Conservation (phyloP, 176 grass and related monocot genomes). For the Carex cristatella region DNA sequence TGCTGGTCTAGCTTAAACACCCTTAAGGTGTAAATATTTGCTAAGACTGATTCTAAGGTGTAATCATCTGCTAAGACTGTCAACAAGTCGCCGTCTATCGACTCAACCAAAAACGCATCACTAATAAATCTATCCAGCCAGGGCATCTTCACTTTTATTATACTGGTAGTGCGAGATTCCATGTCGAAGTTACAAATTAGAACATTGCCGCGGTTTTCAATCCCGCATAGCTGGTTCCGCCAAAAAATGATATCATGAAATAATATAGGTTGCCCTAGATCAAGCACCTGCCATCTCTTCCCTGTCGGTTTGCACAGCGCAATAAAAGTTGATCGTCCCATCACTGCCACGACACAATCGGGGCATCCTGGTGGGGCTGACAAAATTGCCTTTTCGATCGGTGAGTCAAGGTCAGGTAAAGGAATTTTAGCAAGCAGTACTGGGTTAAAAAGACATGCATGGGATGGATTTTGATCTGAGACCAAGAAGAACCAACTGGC, state of each 20-base stretch:
- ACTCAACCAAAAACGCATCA: not conserved
- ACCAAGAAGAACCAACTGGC: not conserved
- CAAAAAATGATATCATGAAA: conserved; percentile 3
- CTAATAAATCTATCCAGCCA: no score
- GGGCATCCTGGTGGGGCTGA: not conserved
- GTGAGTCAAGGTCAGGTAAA: not conserved
- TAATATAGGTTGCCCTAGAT: not conserved
- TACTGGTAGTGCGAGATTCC: not conserved
- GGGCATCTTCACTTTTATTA: not conserved
- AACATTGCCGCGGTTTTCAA: not conserved
- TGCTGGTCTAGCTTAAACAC: not conserved
- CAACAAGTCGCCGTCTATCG: not conserved
- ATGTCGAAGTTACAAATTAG: conserved; percentile 5
- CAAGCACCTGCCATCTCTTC: not conserved
- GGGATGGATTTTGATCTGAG: not conserved
- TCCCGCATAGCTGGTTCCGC: not conserved
- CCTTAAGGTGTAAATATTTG: no score
- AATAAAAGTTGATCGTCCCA: not conserved
- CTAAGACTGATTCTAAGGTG: not conserved
- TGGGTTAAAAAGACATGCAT: not conserved
- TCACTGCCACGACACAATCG: not conserved
- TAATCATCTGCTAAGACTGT: not conserved
- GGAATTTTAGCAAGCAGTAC: not conserved
- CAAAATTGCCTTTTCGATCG: not conserved
- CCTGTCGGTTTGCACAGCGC: conserved; percentile 3